Conservation (phyloP, 2,329 filamentous ascomycete genomes). For the Didymella keratinophila region DNA sequence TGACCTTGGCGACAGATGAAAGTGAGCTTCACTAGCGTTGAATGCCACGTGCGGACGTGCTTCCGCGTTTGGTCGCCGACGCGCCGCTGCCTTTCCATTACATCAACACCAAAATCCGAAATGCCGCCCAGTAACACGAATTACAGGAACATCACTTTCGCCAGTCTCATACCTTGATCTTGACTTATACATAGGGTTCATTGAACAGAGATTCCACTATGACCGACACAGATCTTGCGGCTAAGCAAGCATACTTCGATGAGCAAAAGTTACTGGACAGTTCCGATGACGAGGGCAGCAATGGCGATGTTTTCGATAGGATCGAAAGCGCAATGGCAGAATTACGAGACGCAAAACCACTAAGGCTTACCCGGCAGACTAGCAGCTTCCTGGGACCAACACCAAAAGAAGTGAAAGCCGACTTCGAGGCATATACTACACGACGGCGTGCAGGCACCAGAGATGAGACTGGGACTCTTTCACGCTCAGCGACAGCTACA, state of each 20-base stretch:
- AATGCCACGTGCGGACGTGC: constrained; percentile 28
- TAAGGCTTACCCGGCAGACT: constrained; percentile 22
- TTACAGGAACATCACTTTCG: not conserved
- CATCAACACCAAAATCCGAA: constrained; percentile 10
- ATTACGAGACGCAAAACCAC: constrained; percentile 16
- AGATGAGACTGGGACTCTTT: constrained; percentile 14
- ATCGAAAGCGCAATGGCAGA: constrained; percentile 36
- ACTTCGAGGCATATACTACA: constrained; percentile 35
- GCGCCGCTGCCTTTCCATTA: constrained; percentile 27
- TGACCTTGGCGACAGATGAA: constrained; percentile 21
- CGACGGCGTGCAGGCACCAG: constrained; percentile 26
- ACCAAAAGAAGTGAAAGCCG: constrained; percentile 39
- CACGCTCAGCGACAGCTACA: constrained; percentile 31
- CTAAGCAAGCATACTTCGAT: constrained; percentile 42
- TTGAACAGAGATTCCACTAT: constrained; percentile 21
- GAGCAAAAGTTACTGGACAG: constrained; percentile 41
- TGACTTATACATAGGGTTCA: not conserved
- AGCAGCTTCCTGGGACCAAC: constrained; percentile 45
- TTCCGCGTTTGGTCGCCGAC: constrained; percentile 25
- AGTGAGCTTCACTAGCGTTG: constrained; percentile 27
- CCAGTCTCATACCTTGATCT: constrained; percentile 2
- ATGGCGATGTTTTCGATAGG: constrained; percentile 28
- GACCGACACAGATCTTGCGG: constrained; percentile 32
- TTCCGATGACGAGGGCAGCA: constrained; percentile 39
- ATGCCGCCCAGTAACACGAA: not conserved